Evolutionary conservation across 2,329 filamentous ascomycete species (phyloP), one percentile per base, ranked within the genome.

Genomic region (Coniochaeta sp.): DNA sequence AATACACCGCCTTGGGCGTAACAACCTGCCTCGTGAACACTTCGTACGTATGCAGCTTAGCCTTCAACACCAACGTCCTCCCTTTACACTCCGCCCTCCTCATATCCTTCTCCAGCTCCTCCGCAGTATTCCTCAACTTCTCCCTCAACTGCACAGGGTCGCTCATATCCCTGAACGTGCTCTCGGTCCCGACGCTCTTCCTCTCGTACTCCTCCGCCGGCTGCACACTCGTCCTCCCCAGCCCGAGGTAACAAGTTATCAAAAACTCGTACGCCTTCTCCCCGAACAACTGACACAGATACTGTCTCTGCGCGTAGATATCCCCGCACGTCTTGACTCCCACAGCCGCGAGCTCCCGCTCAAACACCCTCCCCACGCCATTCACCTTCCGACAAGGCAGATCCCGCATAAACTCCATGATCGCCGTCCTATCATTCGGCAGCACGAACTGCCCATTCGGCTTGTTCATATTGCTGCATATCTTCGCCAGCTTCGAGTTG

Each of bases 31-130:
- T 78, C 0, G 91, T 95, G 50, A 89, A 79, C 18, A 96, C 88
- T 66, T 97, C 91, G 61, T 92, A 99, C 0, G 91, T 96, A 65
- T 96, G 89, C 7, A 97, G 72, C 65, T 99, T 99, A 57, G 96
- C 79, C 67, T 99, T 99, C 31, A 99, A 72, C 20, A 90, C 89
- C 1, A 99, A 71, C 0, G 92, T 97, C n/a, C 90, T 82, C 1
- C 92, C 92, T 67, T 92, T 96, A 68, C 89, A 89, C 57, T 89
- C 81, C 1, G 89, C 89, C 24, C 83, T 80, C 53, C 78, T 77
- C 71, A 97, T 76, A 61, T 97, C 92, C 58, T 87, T 87, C 64
- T 96, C 91, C 4, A 99, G 73, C 57, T 95, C 91, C 56, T 91
- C 85, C 0, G 94, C 90, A 1, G 85, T 91, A 64, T 77, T 79